A percentile compares a stretch with the other conserved stretches of the same genome.
phyloP scores from a whole-genome alignment of 768 basidiomycete genomes.

The Tremella yokohamensis region DNA sequence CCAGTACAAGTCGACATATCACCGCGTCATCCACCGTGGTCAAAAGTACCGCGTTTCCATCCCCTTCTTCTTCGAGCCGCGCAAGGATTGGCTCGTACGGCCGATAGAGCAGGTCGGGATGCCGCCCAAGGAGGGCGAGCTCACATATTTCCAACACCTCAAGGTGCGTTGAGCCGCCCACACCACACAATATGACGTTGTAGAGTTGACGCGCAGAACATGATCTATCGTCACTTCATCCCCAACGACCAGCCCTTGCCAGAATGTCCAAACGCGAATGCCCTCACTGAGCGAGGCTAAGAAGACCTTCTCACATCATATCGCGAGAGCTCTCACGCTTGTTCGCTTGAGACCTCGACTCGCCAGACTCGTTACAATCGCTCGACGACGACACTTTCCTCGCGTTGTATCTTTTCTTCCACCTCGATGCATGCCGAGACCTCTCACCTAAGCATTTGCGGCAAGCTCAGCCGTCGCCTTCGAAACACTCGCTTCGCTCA shows the following conservation, averaged over 20 bases:
- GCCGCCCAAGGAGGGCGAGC: background rate
- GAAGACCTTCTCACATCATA: too few relatives aligned
- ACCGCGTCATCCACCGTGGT: conserved; percentile 30
- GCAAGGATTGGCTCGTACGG: background rate
- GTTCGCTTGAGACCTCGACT: too few relatives aligned
- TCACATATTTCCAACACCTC: background rate
- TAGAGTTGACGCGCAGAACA: background rate
- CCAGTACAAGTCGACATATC: conserved; percentile 31
- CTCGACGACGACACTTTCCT: too few relatives aligned
- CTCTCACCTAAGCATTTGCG: too few relatives aligned
- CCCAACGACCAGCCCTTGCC: conserved; percentile 3
- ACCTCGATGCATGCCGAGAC: too few relatives aligned
- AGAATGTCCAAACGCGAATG: background rate
- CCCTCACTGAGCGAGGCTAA: background rate
- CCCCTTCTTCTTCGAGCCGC: conserved; percentile 16
- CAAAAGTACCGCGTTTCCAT: conserved; percentile 27
- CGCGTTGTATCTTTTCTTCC: too few relatives aligned
- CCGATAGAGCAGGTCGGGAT: background rate
- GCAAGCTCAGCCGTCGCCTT: too few relatives aligned
- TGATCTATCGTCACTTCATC: conserved; percentile 2
- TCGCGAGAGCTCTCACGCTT: too few relatives aligned
- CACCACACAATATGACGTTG: background rate
- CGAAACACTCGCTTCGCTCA: too few relatives aligned
- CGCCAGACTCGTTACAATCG: too few relatives aligned
- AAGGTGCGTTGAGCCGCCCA: background rate